Evolutionary conservation across 768 basidiomycete genomes (phyloP).

Genomic region (Tulasnella calospora): DNA sequence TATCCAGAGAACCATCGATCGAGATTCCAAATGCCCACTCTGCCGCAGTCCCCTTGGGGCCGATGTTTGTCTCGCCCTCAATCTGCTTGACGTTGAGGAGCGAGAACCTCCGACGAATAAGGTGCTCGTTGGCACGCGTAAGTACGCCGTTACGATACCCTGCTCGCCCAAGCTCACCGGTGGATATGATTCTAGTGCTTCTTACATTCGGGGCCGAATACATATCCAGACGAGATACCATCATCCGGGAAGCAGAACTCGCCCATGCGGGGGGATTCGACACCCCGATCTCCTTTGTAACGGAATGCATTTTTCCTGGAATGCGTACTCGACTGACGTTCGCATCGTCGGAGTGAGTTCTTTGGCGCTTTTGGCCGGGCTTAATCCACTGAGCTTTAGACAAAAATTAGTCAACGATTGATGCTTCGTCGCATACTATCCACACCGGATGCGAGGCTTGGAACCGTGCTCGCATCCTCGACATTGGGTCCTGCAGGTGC

Average conservation of each 20-base stretch:
- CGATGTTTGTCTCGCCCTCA: not conserved
- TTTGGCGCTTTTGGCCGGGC: not conserved
- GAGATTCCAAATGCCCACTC: slow-evolving; percentile 15
- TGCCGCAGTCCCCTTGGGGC: slow-evolving; percentile 6
- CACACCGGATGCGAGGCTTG: slow-evolving; percentile 10
- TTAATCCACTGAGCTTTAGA: not conserved
- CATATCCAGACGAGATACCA: not conserved
- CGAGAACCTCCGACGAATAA: slow-evolving; percentile 14
- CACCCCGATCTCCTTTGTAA: slow-evolving; percentile 12
- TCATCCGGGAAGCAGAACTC: not conserved
- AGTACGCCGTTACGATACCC: not conserved
- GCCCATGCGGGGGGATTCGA: slow-evolving; percentile 11
- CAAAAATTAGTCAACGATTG: not conserved
- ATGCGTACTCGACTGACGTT: slow-evolving; percentile 19
- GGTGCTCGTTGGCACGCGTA: slow-evolving; percentile 21
- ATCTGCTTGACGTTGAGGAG: slow-evolving; percentile 10
- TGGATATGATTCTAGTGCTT: not conserved
- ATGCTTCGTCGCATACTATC: slow-evolving; percentile 22
- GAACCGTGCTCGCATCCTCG: slow-evolving; percentile 1
- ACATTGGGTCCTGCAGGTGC: not conserved
- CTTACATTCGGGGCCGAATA: slow-evolving; percentile 11
- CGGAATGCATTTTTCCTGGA: slow-evolving; percentile 5
- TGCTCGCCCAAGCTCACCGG: not conserved
- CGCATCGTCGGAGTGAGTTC: not conserved
- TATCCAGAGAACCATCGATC: slow-evolving; percentile 17